Conservation (phyloP, 129 eudicot genomes). For the Pseudognaphalium luteoalbum region DNA sequence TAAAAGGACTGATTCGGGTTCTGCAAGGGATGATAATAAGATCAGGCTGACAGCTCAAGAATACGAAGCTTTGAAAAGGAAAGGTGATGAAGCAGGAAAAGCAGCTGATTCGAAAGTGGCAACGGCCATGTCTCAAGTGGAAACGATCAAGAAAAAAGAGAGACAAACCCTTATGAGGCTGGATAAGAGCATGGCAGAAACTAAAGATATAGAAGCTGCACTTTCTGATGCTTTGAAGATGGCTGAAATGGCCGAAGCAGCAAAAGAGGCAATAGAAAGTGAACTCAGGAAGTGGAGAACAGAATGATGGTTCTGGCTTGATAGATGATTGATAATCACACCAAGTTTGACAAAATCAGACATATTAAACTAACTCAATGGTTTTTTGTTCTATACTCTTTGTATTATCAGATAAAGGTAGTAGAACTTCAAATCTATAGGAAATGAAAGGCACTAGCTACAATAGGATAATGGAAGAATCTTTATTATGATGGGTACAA, state of each 20-base stretch:
- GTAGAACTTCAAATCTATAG: conserved; percentile 8
- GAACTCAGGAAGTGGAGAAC: conserved; percentile 62
- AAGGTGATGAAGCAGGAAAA: conserved; percentile 41
- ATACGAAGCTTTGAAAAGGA: conserved; percentile 56
- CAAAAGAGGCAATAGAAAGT: conserved; percentile 52
- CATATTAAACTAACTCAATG: too few relatives aligned
- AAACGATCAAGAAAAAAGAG: conserved; percentile 54
- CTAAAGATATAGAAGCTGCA: conserved; percentile 45
- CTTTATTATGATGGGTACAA: conserved; percentile 30
- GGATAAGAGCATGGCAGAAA: conserved; percentile 49
- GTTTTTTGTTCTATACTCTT: background rate
- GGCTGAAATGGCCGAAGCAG: conserved; percentile 81
- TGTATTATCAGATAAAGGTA: conserved; percentile 4
- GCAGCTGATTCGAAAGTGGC: conserved; percentile 67
- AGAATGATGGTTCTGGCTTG: conserved; percentile 18
- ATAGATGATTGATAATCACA: background rate
- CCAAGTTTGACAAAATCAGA: background rate
- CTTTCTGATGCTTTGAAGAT: conserved; percentile 60
- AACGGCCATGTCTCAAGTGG: conserved; percentile 60
- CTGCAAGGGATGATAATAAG: conserved; percentile 30
- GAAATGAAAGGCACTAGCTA: conserved; percentile 9
- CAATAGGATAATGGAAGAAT: conserved; percentile 20
- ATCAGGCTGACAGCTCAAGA: conserved; percentile 59
- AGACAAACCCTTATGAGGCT: conserved; percentile 42
- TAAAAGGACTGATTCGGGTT: conserved; percentile 21